Evolutionary conservation across 768 basidiomycete species (phyloP).

Genomic region (Leccinellum albellum): DNA sequence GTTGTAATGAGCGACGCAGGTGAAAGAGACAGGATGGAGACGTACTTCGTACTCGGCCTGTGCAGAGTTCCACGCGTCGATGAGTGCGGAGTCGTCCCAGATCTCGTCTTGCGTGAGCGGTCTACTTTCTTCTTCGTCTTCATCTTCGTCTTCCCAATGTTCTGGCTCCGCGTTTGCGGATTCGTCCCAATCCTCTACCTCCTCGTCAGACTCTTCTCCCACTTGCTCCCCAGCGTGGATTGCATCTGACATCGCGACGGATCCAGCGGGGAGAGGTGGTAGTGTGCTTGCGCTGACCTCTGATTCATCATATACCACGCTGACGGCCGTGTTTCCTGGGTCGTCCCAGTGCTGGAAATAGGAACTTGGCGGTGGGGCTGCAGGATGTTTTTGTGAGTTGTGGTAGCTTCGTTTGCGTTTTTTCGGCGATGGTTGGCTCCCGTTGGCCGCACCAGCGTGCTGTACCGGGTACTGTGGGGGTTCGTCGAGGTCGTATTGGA

Average conservation of each 20-base stretch:
- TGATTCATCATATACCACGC: constrained; percentile 25
- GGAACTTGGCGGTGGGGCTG: constrained; percentile 6
- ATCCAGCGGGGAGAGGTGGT: not conserved
- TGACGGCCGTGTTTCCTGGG: constrained; percentile 24
- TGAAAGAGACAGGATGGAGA: not conserved
- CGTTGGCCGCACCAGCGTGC: not conserved
- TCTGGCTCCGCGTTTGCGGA: constrained; percentile 2
- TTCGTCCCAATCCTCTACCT: constrained; percentile 13
- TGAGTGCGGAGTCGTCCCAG: constrained; percentile 83
- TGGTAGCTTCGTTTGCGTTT: constrained; percentile 41
- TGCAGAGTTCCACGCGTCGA: constrained; percentile 83
- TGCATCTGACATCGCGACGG: not conserved
- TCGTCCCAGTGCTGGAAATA: constrained; percentile 45
- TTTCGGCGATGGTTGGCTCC: constrained; percentile 41
- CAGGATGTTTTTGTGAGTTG: not conserved
- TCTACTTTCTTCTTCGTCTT: constrained; percentile 50
- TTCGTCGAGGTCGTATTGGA: constrained; percentile 28
- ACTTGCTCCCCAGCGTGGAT: not conserved
- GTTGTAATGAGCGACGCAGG: not conserved
- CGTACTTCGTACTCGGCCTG: constrained; percentile 72
- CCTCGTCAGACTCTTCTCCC: constrained; percentile 22
- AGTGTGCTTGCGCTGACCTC: not conserved
- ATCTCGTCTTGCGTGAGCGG: constrained; percentile 70
- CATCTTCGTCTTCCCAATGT: constrained; percentile 5
- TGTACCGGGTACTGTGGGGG: not conserved